phyloP scores from a whole-genome alignment of 2,329 filamentous ascomycete species.

The Colletotrichum sp. region DNA sequence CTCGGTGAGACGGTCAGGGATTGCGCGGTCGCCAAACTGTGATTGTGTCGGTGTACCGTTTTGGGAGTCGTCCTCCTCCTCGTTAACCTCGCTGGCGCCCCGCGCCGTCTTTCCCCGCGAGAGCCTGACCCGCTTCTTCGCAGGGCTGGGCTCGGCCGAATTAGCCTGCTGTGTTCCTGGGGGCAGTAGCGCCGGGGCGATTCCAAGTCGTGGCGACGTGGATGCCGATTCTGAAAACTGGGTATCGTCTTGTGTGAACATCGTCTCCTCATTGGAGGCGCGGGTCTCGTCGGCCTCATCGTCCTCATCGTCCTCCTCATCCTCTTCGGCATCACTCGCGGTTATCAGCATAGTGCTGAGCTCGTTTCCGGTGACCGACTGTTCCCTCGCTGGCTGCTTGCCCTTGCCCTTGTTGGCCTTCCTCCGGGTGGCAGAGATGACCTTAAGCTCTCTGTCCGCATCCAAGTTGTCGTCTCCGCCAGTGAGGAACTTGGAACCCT shows the following conservation, averaged over 20 bases:
- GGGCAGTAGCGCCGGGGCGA: background rate
- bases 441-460: background rate
- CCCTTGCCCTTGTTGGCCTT: background rate
- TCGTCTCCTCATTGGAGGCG: background rate
- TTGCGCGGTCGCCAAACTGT: background rate
- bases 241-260: background rate
- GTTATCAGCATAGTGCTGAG: background rate
- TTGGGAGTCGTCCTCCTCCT: background rate
- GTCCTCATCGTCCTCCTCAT: background rate
- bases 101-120: constrained; percentile 1
- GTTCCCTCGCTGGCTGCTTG: background rate
- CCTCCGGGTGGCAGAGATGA: background rate
- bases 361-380: background rate
- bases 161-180: background rate
- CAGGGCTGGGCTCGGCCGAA: background rate
- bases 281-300: background rate
- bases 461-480: background rate
- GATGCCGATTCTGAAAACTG: background rate
- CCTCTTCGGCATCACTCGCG: background rate
- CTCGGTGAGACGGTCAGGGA: constrained; percentile 11
- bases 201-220: background rate
- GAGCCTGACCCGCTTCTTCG: constrained; percentile 11
- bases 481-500: background rate
- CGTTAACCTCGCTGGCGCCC: background rate
- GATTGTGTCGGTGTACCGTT: background rate